Conservation (phyloP, 345 rosid species). For the Citropsis articulata region DNA sequence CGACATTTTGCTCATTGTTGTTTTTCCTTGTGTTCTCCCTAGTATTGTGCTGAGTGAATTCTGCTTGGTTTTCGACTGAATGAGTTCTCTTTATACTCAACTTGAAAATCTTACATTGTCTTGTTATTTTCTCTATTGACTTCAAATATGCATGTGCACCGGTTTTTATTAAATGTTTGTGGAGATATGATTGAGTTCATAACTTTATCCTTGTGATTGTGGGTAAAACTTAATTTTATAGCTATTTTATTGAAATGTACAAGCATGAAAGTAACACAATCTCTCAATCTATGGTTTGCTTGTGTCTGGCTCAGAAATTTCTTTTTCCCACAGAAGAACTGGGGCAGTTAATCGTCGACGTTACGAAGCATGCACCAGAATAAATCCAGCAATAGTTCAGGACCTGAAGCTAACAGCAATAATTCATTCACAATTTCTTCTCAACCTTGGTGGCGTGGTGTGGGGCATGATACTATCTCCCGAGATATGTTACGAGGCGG, state of each 20-base stretch:
- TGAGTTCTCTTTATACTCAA: not conserved
- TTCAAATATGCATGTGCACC: not conserved
- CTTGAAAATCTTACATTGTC: not conserved
- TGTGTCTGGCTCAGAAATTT: not conserved
- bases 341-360: conserved; percentile 2
- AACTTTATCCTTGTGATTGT: not conserved
- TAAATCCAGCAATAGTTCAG: conserved; percentile 11
- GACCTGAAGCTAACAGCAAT: conserved; percentile 11
- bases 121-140: conserved; percentile 3
- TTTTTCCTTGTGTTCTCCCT: not conserved
- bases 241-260: not conserved
- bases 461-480: conserved; percentile 8
- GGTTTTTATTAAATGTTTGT: not conserved
- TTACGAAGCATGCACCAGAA: conserved; percentile 27
- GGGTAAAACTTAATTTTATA: not conserved
- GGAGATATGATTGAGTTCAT: not conserved
- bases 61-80: not conserved
- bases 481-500: conserved; percentile 14
- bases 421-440: conserved; percentile 9
- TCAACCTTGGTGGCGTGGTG: conserved; percentile 38
- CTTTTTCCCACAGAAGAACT: not conserved
- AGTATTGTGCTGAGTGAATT: not conserved
- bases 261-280: not conserved
- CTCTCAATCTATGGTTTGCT: not conserved
- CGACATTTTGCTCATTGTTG: not conserved